Conservation (phyloP, 2,329 filamentous ascomycete genomes). For the Pseudomassariella vexata region DNA sequence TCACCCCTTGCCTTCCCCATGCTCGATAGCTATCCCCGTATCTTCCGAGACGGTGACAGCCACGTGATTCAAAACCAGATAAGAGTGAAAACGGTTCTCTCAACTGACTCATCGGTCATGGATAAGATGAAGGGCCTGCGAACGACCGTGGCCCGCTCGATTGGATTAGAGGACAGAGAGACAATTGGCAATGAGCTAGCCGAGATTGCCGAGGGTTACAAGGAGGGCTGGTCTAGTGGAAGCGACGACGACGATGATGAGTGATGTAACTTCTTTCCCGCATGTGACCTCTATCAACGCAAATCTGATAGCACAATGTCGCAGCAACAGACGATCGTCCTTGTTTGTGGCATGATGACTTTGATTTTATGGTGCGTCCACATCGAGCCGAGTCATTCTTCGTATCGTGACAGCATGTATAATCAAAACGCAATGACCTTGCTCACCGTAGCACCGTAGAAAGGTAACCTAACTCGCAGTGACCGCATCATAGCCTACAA, state of each 20-base stretch:
- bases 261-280: too few species aligned
- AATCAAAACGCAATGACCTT: too few species aligned
- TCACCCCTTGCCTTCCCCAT: conserved; percentile 63
- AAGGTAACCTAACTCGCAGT: too few species aligned
- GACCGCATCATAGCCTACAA: too few species aligned
- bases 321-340: too few species aligned
- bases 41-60: conserved; percentile 50
- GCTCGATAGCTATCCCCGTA: conserved; percentile 76
- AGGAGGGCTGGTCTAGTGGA: conserved; percentile 79
- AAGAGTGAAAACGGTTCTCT: conserved; percentile 55
- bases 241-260: conserved; percentile 66
- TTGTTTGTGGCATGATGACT: too few species aligned
- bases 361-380: too few species aligned
- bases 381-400: too few species aligned
- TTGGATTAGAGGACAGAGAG: conserved; percentile 76
- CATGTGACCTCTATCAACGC: too few species aligned
- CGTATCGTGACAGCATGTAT: too few species aligned
- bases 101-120: conserved; percentile 70
- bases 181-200: conserved; percentile 73
- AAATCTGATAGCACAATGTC: too few species aligned
- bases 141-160: conserved; percentile 54
- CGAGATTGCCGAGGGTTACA: conserved; percentile 80
- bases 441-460: too few species aligned
- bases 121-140: conserved; percentile 62
- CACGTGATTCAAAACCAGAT: conserved; percentile 32